A percentile compares a stretch with the other conserved stretches of the same genome.
phyloP scores from a whole-genome alignment of 495 filamentous ascomycete species.

The Aspergillus nanangensis region DNA sequence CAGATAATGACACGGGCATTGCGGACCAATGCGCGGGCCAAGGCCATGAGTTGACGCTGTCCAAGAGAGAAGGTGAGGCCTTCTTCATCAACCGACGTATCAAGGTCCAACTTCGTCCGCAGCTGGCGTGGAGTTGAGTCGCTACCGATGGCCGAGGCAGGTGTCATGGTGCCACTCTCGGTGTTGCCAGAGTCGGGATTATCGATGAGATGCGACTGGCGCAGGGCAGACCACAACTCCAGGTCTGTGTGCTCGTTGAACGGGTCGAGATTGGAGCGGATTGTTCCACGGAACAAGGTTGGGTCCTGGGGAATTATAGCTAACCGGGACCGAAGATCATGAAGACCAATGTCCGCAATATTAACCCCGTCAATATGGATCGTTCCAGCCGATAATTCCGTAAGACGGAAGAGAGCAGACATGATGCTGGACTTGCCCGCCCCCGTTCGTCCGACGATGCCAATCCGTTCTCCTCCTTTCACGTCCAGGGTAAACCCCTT shows the following conservation, averaged over 20 bases:
- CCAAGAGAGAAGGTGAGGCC: constrained; percentile 95
- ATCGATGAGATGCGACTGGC: constrained; percentile 72
- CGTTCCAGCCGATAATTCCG: constrained; percentile 73
- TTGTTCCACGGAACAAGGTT: constrained; percentile 87
- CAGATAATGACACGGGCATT: constrained; percentile 88
- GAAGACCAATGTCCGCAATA: constrained; percentile 77
- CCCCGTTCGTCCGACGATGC: constrained; percentile 89
- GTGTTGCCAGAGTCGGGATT: too few relatives aligned
- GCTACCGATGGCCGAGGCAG: too few relatives aligned
- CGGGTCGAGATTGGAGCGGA: constrained; percentile 87
- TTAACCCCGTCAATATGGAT: constrained; percentile 91
- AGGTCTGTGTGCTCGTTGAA: constrained; percentile 85
- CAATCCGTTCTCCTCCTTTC: constrained; percentile 83
- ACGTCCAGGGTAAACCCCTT: constrained; percentile 74
- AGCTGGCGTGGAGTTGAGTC: too few relatives aligned
- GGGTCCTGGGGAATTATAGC: constrained; percentile 97
- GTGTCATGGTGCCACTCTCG: too few relatives aligned
- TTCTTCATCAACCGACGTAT: constrained; percentile 85
- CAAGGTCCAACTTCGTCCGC: constrained; percentile 88
- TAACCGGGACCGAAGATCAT: constrained; percentile 80
- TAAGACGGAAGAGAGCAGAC: constrained; percentile 85
- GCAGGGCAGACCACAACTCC: constrained; percentile 81
- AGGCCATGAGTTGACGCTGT: constrained; percentile 91
- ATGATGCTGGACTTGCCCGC: constrained; percentile 95
- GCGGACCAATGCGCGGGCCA: constrained; percentile 84